phyloP scores from a whole-genome alignment of 2,329 filamentous ascomycete species.

The Huntiella bhutanensis region DNA sequence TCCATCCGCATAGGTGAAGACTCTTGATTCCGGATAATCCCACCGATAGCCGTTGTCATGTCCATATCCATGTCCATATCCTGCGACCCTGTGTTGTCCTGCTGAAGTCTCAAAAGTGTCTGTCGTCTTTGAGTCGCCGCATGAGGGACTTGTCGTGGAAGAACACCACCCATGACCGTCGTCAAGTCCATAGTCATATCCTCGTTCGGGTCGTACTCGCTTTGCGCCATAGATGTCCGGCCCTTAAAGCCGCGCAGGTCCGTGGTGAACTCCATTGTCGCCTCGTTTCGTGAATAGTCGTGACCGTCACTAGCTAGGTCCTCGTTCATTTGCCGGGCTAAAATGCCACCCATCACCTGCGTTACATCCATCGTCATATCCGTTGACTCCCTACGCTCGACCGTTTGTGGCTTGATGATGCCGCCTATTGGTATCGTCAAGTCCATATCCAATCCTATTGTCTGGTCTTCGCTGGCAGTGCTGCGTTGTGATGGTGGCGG shows the following conservation, averaged over 20 bases:
- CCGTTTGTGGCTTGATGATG: constrained; percentile 15
- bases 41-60: constrained; percentile 64
- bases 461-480: constrained; percentile 11
- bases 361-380: constrained; percentile 95
- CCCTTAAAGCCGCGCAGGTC: constrained; percentile 52
- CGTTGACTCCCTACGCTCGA: constrained; percentile 43
- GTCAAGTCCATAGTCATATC: constrained; percentile 70
- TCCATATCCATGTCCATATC: constrained; percentile 52
- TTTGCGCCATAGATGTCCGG: constrained; percentile 15
- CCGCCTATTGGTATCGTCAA: constrained; percentile 36
- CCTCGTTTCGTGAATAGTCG: constrained; percentile 23
- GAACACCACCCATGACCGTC: constrained; percentile 39
- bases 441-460: constrained; percentile 34
- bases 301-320: constrained; percentile 16
- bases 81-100: constrained; percentile 15
- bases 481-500: background rate
- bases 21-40: constrained; percentile 40
- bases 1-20: constrained; percentile 21
- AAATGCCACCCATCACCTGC: constrained; percentile 59
- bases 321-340: constrained; percentile 25
- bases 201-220: constrained; percentile 30
- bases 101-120: constrained; percentile 12
- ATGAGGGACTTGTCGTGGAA: constrained; percentile 16
- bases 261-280: constrained; percentile 69
- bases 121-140: constrained; percentile 16